Conservation (phyloP, 768 basidiomycete species). For the Saitozyma sp. region DNA sequence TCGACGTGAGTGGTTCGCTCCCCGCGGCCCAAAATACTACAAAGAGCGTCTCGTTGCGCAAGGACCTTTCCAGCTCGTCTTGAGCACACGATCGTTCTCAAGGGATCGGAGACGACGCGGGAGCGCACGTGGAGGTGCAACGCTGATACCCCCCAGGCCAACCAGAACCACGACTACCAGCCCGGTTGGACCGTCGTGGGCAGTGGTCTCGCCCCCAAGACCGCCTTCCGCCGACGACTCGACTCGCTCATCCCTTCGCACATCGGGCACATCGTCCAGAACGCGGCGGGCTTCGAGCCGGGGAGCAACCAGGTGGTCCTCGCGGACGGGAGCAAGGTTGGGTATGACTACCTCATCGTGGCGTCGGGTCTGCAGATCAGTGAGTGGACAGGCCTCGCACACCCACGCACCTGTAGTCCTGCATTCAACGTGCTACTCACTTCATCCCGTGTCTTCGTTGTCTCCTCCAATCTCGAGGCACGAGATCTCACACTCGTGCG, state of each 20-base stretch:
- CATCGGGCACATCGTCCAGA: conserved; percentile 69
- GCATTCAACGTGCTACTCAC: too few species aligned
- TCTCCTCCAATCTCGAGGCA: background rate
- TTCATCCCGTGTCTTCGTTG: too few species aligned
- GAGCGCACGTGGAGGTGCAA: background rate
- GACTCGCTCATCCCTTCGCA: conserved; percentile 70
- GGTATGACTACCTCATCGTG: conserved; percentile 84
- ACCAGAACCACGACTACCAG: conserved; percentile 81
- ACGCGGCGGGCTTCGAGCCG: conserved; percentile 74
- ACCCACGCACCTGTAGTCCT: too few species aligned
- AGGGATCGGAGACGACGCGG: background rate
- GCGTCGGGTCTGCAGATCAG: conserved; percentile 82
- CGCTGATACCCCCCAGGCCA: conserved; percentile 51
- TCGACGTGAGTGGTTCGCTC: conserved; percentile 59
- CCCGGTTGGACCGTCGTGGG: conserved; percentile 97
- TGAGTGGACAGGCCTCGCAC: conserved; percentile 21
- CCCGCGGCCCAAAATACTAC: background rate
- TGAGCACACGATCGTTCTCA: background rate
- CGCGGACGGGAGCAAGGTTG: conserved; percentile 65
- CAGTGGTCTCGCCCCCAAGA: conserved; percentile 74
- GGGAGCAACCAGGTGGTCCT: conserved; percentile 71
- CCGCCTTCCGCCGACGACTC: conserved; percentile 64
- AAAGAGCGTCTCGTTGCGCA: background rate
- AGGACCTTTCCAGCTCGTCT: background rate
- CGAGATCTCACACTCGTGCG: background rate